Evolutionary conservation across 2,329 filamentous ascomycete species (phyloP).

Genomic region (Apiospora kogelbergensis): DNA sequence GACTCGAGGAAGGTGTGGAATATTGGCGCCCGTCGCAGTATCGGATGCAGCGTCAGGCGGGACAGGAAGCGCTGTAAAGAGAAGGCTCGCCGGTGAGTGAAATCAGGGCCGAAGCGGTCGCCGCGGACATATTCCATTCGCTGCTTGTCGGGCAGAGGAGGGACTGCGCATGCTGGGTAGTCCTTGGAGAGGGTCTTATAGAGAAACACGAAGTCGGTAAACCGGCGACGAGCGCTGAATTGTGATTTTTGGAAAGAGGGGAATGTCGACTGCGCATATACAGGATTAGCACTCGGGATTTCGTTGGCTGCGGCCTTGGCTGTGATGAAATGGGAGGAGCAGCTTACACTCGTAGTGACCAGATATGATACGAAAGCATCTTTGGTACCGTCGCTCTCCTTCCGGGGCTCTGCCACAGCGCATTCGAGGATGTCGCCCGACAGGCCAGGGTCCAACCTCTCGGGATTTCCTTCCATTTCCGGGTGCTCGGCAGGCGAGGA

Average conservation of each 20-base stretch:
- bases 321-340: not conserved
- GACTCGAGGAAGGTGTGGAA: conserved; percentile 90
- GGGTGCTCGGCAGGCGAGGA: conserved; percentile 28
- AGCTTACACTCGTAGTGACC: conserved; percentile 80
- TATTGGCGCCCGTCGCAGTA: conserved; percentile 78
- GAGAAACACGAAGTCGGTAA: conserved; percentile 96
- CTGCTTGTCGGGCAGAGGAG: conserved; percentile 95
- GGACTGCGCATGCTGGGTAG: conserved; percentile 88
- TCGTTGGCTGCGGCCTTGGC: not conserved
- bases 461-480: conserved; percentile 47
- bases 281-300: conserved; percentile 14
- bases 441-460: conserved; percentile 52
- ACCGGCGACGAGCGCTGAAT: conserved; percentile 81
- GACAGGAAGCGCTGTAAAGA: conserved; percentile 89
- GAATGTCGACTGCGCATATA: conserved; percentile 77
- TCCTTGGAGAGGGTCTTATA: conserved; percentile 87
- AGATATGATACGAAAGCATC: conserved; percentile 96
- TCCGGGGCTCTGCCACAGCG: conserved; percentile 78
- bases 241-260: conserved; percentile 83
- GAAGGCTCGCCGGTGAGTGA: conserved; percentile 83
- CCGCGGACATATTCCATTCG: conserved; percentile 98
- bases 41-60: conserved; percentile 83
- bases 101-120: conserved; percentile 91
- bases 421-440: conserved; percentile 80
- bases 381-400: conserved; percentile 95